Base-by-base conservation (phyloP, 2,329 filamentous ascomycete species). In the Monilinia vaccinii-corymbosi region DNA sequence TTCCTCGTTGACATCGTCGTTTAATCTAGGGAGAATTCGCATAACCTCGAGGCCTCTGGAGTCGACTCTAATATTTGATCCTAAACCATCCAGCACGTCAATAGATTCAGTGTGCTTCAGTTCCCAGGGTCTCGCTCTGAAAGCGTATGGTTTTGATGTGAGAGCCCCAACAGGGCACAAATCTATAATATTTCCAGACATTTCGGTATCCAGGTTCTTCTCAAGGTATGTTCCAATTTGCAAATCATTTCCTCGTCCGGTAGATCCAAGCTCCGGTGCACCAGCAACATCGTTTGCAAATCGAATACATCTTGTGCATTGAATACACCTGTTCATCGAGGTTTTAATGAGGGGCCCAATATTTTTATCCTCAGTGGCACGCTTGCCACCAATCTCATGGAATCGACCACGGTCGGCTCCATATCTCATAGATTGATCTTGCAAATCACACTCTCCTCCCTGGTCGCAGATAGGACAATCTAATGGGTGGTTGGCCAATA, bases 341-440 rank as follows among this genome's bases (percentile, higher is more conserved):
- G 94, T 99, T 84, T 99, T 99, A 78, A 99, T 89, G 68, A 99
- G 77, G 58, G 94, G 94, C 40, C 94, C 94, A 71, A 99, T 97
- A 76, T 99, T 97, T 83, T 99, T 99, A 77, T 99, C 94, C 79
- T 99, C 94, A 44, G 97, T 92, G 31, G 91, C 94, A 79, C 94
- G 89, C 83, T 99, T 99, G 77, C 94, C 94, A 60, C 84, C 86
- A 71, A 95, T 77, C 77, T 99, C 94, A 78, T 99, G 94, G 79
- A 99, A 99, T 70, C 94, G 88, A 64, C 94, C 94, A 73, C 94
- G 85, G 77, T 99, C 94, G 65, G 88, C 89, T 71, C 94, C 94
- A 74, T 99, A 99, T 76, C 94, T 85, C 93, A 99, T 97, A 60
- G 93, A 97, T 81, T 99, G 94, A 75, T 99, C 94, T 78, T 99